A percentile compares a stretch with the other conserved stretches of the same genome.
These are phyloP conservation scores for Podospora comata DNA, from an alignment of 495 filamentous ascomycete species.

Conservation along the genomic window DNA sequence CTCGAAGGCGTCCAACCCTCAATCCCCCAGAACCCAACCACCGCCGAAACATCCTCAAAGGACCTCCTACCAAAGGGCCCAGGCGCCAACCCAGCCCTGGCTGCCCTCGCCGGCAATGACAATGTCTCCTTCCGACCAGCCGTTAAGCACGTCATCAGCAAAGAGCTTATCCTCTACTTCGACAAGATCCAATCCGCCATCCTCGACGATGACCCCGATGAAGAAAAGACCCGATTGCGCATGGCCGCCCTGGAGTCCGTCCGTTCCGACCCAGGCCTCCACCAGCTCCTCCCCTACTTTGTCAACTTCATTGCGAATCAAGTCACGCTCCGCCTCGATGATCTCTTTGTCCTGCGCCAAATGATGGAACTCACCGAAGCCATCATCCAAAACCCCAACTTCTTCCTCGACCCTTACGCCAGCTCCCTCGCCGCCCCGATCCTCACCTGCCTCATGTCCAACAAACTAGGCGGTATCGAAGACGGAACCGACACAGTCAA, in stretches of 20 bases:
- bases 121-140: conserved; percentile 79
- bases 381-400: conserved; percentile 72
- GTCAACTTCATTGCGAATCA: conserved; percentile 91
- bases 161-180: conserved; percentile 96
- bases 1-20: conserved; percentile 95
- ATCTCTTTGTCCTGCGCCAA: conserved; percentile 80
- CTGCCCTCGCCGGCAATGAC: conserved; percentile 77
- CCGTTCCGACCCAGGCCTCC: conserved; percentile 80
- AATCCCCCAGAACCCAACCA: conserved; percentile 91
- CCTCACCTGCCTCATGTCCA: conserved; percentile 85
- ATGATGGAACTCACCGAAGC: conserved; percentile 86
- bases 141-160: conserved; percentile 92
- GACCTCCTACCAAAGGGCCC: conserved; percentile 87
- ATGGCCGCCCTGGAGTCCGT: conserved; percentile 78
- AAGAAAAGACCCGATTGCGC: conserved; percentile 63
- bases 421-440: conserved; percentile 83
- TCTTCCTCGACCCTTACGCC: conserved; percentile 88
- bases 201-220: conserved; percentile 77
- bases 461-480: conserved; percentile 64
- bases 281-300: conserved; percentile 94
- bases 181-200: conserved; percentile 85
- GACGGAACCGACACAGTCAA: conserved; percentile 37
- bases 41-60: conserved; percentile 70
- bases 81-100: conserved; percentile 74
- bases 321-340: conserved; percentile 83